These are phyloP conservation scores for Aspergillus campestris DNA, from an alignment of 495 filamentous ascomycete species.

Conservation along the genomic window DNA sequence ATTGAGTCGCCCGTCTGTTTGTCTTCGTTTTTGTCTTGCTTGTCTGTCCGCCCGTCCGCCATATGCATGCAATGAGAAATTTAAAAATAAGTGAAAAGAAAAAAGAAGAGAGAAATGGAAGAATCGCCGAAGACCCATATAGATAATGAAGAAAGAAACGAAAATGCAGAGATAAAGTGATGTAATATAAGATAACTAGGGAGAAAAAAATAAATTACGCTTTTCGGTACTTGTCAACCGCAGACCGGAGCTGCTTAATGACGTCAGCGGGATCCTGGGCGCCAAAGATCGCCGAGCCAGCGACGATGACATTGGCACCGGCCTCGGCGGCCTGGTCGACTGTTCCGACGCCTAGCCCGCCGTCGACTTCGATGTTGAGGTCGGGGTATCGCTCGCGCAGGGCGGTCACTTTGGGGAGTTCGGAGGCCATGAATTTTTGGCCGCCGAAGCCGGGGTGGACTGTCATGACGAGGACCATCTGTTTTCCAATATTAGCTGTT, in stretches of 20 bases:
- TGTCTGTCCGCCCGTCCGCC: too few species aligned
- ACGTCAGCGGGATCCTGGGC: conserved; percentile 81
- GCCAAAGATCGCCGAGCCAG: conserved; percentile 94
- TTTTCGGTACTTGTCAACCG: conserved; percentile 56
- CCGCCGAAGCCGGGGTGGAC: conserved; percentile 96
- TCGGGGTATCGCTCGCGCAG: conserved; percentile 79
- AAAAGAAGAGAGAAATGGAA: not conserved
- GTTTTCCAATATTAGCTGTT: conserved; percentile 3
- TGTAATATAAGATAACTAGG: not conserved
- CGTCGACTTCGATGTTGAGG: conserved; percentile 95
- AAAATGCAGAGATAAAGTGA: conserved; percentile 8
- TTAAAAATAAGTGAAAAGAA: too few species aligned
- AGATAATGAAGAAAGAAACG: conserved; percentile 3
- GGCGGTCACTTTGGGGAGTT: conserved; percentile 85
- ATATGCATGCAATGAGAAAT: too few species aligned
- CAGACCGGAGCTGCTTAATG: conserved; percentile 66
- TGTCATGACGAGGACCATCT: conserved; percentile 99
- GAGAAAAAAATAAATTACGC: not conserved
- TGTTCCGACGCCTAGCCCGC: conserved; percentile 77
- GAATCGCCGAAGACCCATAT: not conserved
- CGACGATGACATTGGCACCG: conserved; percentile 96
- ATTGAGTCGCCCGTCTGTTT: too few species aligned
- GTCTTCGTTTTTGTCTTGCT: too few species aligned
- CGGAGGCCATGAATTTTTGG: conserved; percentile 94
- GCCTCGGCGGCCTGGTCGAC: conserved; percentile 93